Percentiles rank a stretch among this genome's conserved stretches.
Evolutionary conservation across 805 yeast genomes (phyloP).

Genomic region (Suhomyces vadensis): DNA sequence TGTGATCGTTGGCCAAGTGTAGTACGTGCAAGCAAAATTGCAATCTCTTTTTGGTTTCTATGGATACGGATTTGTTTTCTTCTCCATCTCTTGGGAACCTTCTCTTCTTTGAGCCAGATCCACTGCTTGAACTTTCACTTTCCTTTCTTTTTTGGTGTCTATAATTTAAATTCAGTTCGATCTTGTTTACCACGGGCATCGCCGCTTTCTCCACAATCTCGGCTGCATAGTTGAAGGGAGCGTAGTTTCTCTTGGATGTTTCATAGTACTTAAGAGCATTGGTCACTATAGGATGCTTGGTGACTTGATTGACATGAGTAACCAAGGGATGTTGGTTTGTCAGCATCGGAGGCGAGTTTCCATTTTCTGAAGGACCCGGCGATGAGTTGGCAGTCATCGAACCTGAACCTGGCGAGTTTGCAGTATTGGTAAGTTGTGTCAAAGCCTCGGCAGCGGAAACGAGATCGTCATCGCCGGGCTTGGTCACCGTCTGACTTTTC

Average conservation of each 20-base stretch:
- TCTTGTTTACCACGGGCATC: slow-evolving; percentile 51
- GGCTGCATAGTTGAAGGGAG: slow-evolving; percentile 59
- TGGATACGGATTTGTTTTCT: slow-evolving; percentile 39
- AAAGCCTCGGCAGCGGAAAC: slow-evolving; percentile 45
- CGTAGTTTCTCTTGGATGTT: slow-evolving; percentile 45
- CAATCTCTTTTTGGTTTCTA: slow-evolving; percentile 73
- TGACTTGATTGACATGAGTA: slow-evolving; percentile 37
- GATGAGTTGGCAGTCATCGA: slow-evolving; percentile 8
- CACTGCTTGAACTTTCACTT: slow-evolving; percentile 17
- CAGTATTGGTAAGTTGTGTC: slow-evolving; percentile 32
- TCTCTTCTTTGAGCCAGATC: slow-evolving; percentile 20
- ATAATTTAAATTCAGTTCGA: slow-evolving; percentile 46
- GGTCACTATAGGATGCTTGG: slow-evolving; percentile 44
- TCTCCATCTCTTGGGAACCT: slow-evolving; percentile 18
- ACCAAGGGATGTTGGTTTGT: slow-evolving; percentile 39
- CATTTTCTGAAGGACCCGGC: slow-evolving; percentile 2
- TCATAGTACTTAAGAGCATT: slow-evolving; percentile 52
- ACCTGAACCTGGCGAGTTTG: slow-evolving; percentile 18
- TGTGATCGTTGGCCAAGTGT: slow-evolving; percentile 76
- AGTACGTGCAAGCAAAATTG: slow-evolving; percentile 78
- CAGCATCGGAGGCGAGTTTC: slow-evolving; percentile 1
- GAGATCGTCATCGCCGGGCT: slow-evolving; percentile 22
- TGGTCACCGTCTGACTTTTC: background rate
- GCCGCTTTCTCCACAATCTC: slow-evolving; percentile 60
- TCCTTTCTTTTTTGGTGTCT: slow-evolving; percentile 30